phyloP scores from a whole-genome alignment of 2,329 filamentous ascomycete species.

The Chalaropsis thielavioides region DNA sequence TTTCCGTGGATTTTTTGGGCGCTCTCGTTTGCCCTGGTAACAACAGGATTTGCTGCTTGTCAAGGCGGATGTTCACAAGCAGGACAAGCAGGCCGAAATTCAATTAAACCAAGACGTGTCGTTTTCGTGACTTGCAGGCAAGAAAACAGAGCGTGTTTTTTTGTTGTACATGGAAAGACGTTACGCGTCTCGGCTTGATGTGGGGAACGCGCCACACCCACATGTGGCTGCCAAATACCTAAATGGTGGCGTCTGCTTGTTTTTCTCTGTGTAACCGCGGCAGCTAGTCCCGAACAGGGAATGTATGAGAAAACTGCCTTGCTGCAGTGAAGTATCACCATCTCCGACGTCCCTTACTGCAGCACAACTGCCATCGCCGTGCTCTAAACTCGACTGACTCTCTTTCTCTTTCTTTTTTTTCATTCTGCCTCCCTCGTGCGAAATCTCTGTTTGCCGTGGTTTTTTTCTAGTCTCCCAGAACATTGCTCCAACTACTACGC shows the following conservation, averaged over 20 bases:
- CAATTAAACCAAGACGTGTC: conserved; percentile 28
- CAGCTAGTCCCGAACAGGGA: not conserved
- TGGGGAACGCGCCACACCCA: not conserved
- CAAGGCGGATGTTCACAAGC: too few species aligned
- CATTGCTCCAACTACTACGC: too few species aligned
- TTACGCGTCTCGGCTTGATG: conserved; percentile 14
- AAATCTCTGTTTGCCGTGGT: not conserved
- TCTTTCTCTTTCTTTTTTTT: too few species aligned
- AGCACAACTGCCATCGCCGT: not conserved
- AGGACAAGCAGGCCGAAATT: conserved; percentile 11
- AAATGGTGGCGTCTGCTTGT: not conserved
- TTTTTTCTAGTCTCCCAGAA: too few species aligned
- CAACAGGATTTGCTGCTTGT: conserved; percentile 17
- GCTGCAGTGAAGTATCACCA: not conserved
- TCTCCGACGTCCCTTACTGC: not conserved
- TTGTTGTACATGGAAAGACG: conserved; percentile 5
- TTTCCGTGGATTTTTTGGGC: conserved; percentile 2
- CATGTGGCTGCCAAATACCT: not conserved
- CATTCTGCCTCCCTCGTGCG: too few species aligned
- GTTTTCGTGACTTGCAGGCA: conserved; percentile 28
- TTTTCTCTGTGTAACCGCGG: conserved; percentile 1
- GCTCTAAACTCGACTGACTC: not conserved
- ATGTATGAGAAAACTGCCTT: not conserved
- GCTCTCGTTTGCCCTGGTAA: conserved; percentile 3
- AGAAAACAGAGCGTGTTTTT: conserved; percentile 6